Base-by-base conservation (phyloP, 768 basidiomycete genomes). In the Tylopilus sp. region DNA sequence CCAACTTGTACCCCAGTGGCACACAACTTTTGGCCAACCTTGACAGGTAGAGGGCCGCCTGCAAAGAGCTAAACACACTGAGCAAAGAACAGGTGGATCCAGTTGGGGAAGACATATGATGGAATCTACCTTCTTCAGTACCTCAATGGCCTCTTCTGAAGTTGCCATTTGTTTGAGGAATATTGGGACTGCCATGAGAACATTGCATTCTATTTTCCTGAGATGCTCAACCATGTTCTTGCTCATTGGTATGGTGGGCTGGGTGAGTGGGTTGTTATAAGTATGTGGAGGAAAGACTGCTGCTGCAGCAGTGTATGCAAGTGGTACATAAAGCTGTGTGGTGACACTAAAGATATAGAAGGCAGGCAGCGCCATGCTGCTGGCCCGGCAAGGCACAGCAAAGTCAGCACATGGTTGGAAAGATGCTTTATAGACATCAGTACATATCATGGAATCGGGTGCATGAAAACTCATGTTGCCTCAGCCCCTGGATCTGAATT, bases 221-320 rank as follows among this genome's bases (percentile, higher is more conserved):
- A 71, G 58, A 40, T 72, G 69, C 6, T 73, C 67, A 3, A 79
- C 52, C 30, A 77, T 67, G 50, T 72, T 76, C 3, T 73, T 68
- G 3, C 75, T 63, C 7, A 74, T 72, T 1, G 77, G 74, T 30
- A 68, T 62, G 7, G 72, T 52, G 3, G 78, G 78, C 12, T 60
- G 55, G 0, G 55, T 62, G 0, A 43, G 46, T 1, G 57, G 63
- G 48, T 67, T 58, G 9, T 42, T 16, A n/a, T 47, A 48, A 1
- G 65, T 49, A 2, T 58, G 64, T 1, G 71, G 71, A 10, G 71
- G 50, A 53, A 70, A 70, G 4, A 72, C 45, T 16, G 60, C 56
- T 8, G 57, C 22, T 1, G 61, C 57, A 10, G 48, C 19, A 8
- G 66, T 38, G 13, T 45, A 48, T 6, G 56, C 46, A 3, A 72